phyloP scores from a whole-genome alignment of 2,329 filamentous ascomycete genomes.

The Orbilia ellipsospora region DNA sequence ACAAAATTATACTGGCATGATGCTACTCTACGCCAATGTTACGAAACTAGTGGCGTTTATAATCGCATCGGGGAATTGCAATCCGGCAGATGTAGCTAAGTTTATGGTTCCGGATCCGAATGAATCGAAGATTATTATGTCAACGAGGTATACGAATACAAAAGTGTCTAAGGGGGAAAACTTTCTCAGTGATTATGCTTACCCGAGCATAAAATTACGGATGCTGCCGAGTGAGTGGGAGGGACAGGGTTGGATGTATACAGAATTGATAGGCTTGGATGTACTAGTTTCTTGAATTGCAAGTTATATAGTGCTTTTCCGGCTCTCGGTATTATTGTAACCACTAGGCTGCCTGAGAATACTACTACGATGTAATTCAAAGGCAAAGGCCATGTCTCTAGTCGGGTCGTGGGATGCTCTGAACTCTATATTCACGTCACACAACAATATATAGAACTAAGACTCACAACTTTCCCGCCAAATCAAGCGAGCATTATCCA shows the following conservation, averaged over 20 bases:
- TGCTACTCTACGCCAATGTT: constrained; percentile 1
- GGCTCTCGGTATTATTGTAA: no score
- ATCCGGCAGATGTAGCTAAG: background rate
- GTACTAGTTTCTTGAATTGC: constrained; percentile 4
- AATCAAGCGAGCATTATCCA: no score
- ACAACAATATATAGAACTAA: no score
- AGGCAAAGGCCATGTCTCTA: no score
- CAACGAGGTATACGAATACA: background rate
- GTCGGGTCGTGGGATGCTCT: no score
- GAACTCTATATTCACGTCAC: no score
- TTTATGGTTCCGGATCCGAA: background rate
- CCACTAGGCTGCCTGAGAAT: no score
- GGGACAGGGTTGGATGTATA: constrained; percentile 20
- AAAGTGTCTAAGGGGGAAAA: no score
- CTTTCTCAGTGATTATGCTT: background rate
- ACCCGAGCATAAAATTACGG: constrained; percentile 12
- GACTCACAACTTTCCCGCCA: no score
- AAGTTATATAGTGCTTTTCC: no score
- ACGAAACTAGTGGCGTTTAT: constrained; percentile 10
- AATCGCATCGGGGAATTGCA: background rate
- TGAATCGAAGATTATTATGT: background rate
- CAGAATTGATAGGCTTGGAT: constrained; percentile 8
- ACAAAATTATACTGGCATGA: background rate
- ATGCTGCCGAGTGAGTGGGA: constrained; percentile 5
- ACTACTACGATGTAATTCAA: no score